Evolutionary conservation across 148 eudicot species (phyloP), one percentile per base, ranked within the genome.

Genomic region (Rhododendron ferrugineum): DNA sequence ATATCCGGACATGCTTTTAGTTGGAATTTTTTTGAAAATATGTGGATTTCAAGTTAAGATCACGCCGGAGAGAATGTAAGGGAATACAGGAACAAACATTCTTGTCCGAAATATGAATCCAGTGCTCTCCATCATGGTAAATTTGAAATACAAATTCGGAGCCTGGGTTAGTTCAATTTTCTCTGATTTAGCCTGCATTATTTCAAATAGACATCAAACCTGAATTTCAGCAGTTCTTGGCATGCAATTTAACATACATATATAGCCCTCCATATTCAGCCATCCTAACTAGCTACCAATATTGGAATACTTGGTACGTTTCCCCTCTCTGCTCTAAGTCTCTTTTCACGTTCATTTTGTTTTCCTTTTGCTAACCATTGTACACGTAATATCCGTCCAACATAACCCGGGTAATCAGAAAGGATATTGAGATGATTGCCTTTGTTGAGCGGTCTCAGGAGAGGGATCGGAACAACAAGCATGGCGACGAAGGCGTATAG

Each of bases 401-500:
- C 73, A 66, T 26, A 26, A 26, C 11, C 73, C 16, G 18, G 74
- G 16, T 26, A 68, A 68, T 68, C 74, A 28, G 74, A 68, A 28
- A 28, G 26, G 82, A 83, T 70, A 78, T 7, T 20, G 78, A 14
- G 34, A 62, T 20, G 85, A 14, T 70, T 78, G 83, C 42, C 74
- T 52, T 23, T 23, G 83, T 3, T 50, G 47, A 77, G 80, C 40
- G n/a, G 84, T 30, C 34, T 77, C 36, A 44, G 86, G 84, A 34
- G 88, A 73, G 75, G 83, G 36, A 46, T 54, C 8, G 20, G 83
- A 44, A 50, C 84, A 79, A 60, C 74, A 72, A 15, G 83, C 73
- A 79, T 85, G 85, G 74, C 84, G 87, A 49, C 89, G 89, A 54
- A 91, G 88, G 56, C 95, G 91, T 73, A 95, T 78, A 68, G 83